Conservation (phyloP, 2,329 filamentous ascomycete species). For the Macroventuria anomochaeta region DNA sequence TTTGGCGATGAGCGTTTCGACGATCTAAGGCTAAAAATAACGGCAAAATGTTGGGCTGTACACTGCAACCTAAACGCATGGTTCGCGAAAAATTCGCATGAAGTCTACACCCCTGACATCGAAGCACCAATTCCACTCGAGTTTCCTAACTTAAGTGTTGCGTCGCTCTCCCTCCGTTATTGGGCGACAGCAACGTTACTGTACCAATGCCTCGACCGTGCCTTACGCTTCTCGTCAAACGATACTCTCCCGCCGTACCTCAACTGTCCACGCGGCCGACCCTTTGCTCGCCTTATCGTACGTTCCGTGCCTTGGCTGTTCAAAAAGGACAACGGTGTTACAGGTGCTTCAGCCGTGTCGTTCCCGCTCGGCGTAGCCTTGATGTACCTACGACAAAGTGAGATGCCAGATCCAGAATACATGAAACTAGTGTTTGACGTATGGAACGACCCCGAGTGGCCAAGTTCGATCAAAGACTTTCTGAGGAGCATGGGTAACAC, state of each 20-base stretch:
- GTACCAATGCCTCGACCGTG: slow-evolving; percentile 29
- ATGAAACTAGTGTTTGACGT: slow-evolving; percentile 15
- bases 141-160: slow-evolving; percentile 26
- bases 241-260: slow-evolving; percentile 18
- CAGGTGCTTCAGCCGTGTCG: slow-evolving; percentile 26
- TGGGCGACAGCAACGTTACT: slow-evolving; percentile 33
- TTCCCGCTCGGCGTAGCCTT: slow-evolving; percentile 34
- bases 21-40: slow-evolving; percentile 10
- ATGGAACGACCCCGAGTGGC: slow-evolving; percentile 27
- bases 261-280: slow-evolving; percentile 27
- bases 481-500: slow-evolving; percentile 26
- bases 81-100: slow-evolving; percentile 16
- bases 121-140: slow-evolving; percentile 19
- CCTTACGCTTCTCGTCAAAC: slow-evolving; percentile 12
- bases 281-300: slow-evolving; percentile 34
- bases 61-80: slow-evolving; percentile 31
- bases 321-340: slow-evolving; percentile 26
- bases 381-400: slow-evolving; percentile 26
- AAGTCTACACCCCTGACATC: slow-evolving; percentile 21
- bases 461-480: slow-evolving; percentile 30
- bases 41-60: slow-evolving; percentile 27
- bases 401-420: slow-evolving; percentile 23
- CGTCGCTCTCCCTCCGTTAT: slow-evolving; percentile 32
- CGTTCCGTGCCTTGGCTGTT: slow-evolving; percentile 35
- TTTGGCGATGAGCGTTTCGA: slow-evolving; percentile 5